These are phyloP conservation scores for Periconia sp. DNA, from an alignment of 2,329 filamentous ascomycete genomes.

Conservation along the genomic window DNA sequence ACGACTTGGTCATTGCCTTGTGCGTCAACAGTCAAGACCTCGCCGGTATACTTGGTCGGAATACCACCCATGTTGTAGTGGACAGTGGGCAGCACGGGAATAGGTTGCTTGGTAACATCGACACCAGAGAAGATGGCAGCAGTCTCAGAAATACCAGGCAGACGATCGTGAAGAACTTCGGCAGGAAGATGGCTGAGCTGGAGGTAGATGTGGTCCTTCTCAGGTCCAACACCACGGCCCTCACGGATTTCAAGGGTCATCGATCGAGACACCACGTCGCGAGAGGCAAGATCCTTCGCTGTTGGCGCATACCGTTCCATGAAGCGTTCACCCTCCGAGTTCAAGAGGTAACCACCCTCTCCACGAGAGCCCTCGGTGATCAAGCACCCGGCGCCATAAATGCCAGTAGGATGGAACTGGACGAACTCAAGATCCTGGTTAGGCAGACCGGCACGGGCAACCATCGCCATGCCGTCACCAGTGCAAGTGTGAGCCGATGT, in stretches of 20 bases:
- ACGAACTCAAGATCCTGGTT: slow-evolving; percentile 99
- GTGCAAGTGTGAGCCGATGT: slow-evolving; percentile 98
- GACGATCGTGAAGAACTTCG: slow-evolving; percentile 91
- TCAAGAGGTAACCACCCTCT: slow-evolving; percentile 96
- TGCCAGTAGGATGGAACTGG: slow-evolving; percentile 98
- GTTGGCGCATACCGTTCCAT: slow-evolving; percentile 99
- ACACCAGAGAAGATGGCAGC: slow-evolving; percentile 97
- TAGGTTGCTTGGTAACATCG: slow-evolving; percentile 95
- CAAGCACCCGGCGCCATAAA: slow-evolving; percentile 94
- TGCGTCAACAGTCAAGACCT: slow-evolving; percentile 89
- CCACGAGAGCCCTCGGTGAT: slow-evolving; percentile 98
- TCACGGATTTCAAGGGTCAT: slow-evolving; percentile 99
- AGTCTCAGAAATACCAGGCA: slow-evolving; percentile 98
- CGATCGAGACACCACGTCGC: slow-evolving; percentile 94
- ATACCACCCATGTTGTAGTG: slow-evolving; percentile 99
- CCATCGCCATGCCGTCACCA: slow-evolving; percentile 99
- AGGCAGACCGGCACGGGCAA: slow-evolving; percentile 93
- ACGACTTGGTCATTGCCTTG: slow-evolving; percentile 90
- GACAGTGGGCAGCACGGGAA: slow-evolving; percentile 93
- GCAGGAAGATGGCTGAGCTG: slow-evolving; percentile 94
- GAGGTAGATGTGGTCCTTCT: slow-evolving; percentile 98
- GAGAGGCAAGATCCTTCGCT: slow-evolving; percentile 94
- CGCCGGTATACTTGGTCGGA: slow-evolving; percentile 94
- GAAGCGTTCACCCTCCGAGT: slow-evolving; percentile 97
- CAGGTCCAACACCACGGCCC: slow-evolving; percentile 92